Conservation (phyloP, 768 basidiomycete genomes). For the Pisolithus albus region DNA sequence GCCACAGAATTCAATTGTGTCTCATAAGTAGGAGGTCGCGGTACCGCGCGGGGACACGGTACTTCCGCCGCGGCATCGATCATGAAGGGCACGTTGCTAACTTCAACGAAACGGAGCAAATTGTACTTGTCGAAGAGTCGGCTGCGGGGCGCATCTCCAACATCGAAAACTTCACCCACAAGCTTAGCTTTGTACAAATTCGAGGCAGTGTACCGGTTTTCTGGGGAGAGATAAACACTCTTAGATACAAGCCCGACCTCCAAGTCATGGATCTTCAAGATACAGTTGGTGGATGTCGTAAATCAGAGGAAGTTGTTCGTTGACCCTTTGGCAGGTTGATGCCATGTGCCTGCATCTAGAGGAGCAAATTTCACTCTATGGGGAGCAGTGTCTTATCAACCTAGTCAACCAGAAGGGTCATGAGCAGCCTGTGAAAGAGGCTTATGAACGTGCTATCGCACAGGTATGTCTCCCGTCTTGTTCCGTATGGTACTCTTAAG, state of each 20-base stretch:
- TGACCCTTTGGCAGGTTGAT: constrained; percentile 42
- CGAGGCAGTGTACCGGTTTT: constrained; percentile 91
- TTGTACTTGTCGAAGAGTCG: constrained; percentile 68
- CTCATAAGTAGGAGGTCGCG: constrained; percentile 93
- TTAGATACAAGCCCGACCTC: constrained; percentile 94
- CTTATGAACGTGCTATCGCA: constrained; percentile 73
- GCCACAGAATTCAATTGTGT: constrained; percentile 71
- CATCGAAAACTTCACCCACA: constrained; percentile 45
- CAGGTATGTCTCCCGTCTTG: constrained; percentile 37
- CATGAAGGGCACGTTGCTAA: constrained; percentile 87
- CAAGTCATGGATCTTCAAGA: constrained; percentile 91
- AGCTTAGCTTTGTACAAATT: constrained; percentile 87
- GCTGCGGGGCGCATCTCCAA: constrained; percentile 34
- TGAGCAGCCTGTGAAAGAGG: constrained; percentile 93
- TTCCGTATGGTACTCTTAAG: background rate
- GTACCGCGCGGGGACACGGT: constrained; percentile 92
- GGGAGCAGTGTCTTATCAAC: constrained; percentile 75
- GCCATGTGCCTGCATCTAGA: constrained; percentile 70
- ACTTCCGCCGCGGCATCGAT: constrained; percentile 93
- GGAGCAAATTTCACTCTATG: constrained; percentile 68
- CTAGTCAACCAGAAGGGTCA: constrained; percentile 91
- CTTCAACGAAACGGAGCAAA: constrained; percentile 97
- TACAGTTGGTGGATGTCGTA: constrained; percentile 49
- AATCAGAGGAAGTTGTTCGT: constrained; percentile 1
- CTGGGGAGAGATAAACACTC: constrained; percentile 94